A percentile compares a stretch with the other conserved stretches of the same genome.
phyloP scores from a whole-genome alignment of 1,284 basidiomycete genomes.

The Sporisorium iseilematis-ciliati region DNA sequence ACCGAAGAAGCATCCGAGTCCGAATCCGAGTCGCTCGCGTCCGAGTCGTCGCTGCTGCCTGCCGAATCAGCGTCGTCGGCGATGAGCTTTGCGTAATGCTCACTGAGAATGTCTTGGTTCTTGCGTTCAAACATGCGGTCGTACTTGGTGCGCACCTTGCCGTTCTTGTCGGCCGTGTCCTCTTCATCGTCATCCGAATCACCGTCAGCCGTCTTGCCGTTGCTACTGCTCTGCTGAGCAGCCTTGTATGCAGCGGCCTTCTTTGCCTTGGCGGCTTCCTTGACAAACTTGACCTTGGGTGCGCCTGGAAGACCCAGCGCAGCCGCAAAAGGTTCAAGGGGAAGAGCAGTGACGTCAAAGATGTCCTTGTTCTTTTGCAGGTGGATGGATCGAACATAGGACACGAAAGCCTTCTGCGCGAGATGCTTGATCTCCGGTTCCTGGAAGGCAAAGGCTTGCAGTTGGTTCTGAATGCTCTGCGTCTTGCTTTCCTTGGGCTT shows the following conservation, averaged over 20 bases:
- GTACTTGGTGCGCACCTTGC: slow-evolving; percentile 80
- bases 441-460: slow-evolving; percentile 93
- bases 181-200: slow-evolving; percentile 69
- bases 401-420: slow-evolving; percentile 95
- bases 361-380: slow-evolving; percentile 93
- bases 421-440: slow-evolving; percentile 98
- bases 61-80: slow-evolving; percentile 70
- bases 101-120: slow-evolving; percentile 92
- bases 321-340: slow-evolving; percentile 85
- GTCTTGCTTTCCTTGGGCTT: slow-evolving; percentile 92
- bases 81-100: slow-evolving; percentile 90
- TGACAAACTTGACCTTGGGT: slow-evolving; percentile 92
- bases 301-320: slow-evolving; percentile 92
- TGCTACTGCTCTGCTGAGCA: slow-evolving; percentile 29
- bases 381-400: slow-evolving; percentile 91
- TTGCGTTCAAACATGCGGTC: slow-evolving; percentile 98
- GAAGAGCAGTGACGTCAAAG: slow-evolving; percentile 87
- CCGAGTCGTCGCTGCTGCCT: slow-evolving; percentile 27
- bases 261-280: slow-evolving; percentile 79
- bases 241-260: slow-evolving; percentile 75
- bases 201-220: slow-evolving; percentile 22
- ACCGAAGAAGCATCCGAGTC: slow-evolving; percentile 19
- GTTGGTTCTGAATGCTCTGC: slow-evolving; percentile 84
- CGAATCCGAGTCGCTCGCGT: slow-evolving; percentile 12
- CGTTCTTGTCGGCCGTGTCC: slow-evolving; percentile 39